A percentile compares a stretch with the other conserved stretches of the same genome.
These are phyloP conservation scores for Mariannaea sp. DNA, from an alignment of 2,329 filamentous ascomycete genomes.

Conservation along the genomic window DNA sequence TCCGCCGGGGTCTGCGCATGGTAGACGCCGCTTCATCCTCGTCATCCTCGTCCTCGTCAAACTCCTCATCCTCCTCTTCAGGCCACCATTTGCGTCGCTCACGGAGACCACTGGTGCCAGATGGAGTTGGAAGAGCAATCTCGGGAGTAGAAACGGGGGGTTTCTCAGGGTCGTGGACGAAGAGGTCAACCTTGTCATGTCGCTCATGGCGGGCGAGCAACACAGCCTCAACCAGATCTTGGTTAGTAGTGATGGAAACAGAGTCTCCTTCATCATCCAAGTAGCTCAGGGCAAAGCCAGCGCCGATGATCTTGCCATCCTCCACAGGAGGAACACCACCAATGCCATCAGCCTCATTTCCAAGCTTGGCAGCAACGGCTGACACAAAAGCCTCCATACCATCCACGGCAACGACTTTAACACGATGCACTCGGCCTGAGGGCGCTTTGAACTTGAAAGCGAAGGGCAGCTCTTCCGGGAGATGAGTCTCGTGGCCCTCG, in stretches of 20 bases:
- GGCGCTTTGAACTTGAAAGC: constrained; percentile 99
- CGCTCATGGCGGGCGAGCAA: constrained; percentile 75
- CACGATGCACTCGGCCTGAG: constrained; percentile 87
- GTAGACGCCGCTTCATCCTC: constrained; percentile 58
- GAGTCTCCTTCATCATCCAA: constrained; percentile 96
- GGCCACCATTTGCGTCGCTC: constrained; percentile 64
- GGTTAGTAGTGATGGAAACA: constrained; percentile 94
- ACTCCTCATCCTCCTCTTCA: constrained; percentile 58
- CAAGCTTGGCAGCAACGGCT: constrained; percentile 82
- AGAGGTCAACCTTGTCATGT: constrained; percentile 94
- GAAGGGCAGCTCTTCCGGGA: constrained; percentile 77
- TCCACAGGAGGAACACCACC: constrained; percentile 80
- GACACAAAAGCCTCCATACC: constrained; percentile 80
- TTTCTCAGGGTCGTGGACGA: constrained; percentile 91
- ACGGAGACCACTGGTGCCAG: constrained; percentile 53
- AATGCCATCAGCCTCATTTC: constrained; percentile 78
- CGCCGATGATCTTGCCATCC: constrained; percentile 75
- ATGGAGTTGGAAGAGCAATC: constrained; percentile 53
- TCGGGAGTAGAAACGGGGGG: constrained; percentile 71
- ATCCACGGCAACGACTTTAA: constrained; percentile 81
- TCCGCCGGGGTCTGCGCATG: constrained; percentile 51
- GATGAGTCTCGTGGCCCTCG: constrained; percentile 54
- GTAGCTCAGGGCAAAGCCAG: constrained; percentile 92
- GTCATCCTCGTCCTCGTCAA: constrained; percentile 57
- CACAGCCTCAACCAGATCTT: constrained; percentile 90